These are phyloP conservation scores for Schoenoplectus tabernaemontani DNA, from an alignment of 202 grass and related monocot species.

Conservation along the genomic window DNA sequence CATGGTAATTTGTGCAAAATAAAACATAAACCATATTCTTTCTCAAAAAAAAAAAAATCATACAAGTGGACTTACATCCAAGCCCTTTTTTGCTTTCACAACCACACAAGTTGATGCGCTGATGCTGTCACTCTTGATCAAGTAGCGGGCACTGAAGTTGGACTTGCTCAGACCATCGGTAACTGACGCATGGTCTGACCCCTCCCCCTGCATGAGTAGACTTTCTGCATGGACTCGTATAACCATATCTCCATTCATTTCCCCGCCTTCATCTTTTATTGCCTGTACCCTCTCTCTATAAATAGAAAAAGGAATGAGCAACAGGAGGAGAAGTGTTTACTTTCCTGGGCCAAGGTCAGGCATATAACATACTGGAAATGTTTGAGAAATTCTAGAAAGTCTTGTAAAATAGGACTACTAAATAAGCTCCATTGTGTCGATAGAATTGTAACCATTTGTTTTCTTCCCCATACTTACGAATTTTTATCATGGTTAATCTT, in stretches of 20 bases:
- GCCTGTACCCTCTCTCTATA: conserved; percentile 60
- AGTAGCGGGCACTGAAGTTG: conserved; percentile 44
- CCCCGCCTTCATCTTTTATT: conserved; percentile 38
- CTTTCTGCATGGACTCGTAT: conserved; percentile 26
- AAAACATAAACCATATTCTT: background rate
- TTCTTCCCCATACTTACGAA: too few species aligned
- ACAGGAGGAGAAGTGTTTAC: background rate
- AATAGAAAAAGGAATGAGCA: conserved; percentile 10
- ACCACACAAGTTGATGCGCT: conserved; percentile 73
- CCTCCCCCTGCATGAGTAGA: conserved; percentile 45
- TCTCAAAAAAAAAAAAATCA: background rate
- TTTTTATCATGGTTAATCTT: too few species aligned
- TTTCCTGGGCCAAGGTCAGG: background rate
- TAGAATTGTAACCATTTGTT: too few species aligned
- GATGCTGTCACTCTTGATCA: conserved; percentile 90
- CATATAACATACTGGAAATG: background rate
- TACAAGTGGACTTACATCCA: conserved; percentile 47
- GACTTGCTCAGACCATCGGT: conserved; percentile 55
- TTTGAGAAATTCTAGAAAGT: background rate
- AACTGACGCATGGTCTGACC: conserved; percentile 44
- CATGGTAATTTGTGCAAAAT: background rate
- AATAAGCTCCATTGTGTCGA: background rate
- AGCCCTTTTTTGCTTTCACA: conserved; percentile 46
- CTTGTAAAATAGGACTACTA: background rate
- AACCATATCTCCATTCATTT: conserved; percentile 42